A percentile compares a stretch with the other conserved stretches of the same genome.
phyloP scores from a whole-genome alignment of 768 basidiomycete genomes.

The Tulasnella sp. region DNA sequence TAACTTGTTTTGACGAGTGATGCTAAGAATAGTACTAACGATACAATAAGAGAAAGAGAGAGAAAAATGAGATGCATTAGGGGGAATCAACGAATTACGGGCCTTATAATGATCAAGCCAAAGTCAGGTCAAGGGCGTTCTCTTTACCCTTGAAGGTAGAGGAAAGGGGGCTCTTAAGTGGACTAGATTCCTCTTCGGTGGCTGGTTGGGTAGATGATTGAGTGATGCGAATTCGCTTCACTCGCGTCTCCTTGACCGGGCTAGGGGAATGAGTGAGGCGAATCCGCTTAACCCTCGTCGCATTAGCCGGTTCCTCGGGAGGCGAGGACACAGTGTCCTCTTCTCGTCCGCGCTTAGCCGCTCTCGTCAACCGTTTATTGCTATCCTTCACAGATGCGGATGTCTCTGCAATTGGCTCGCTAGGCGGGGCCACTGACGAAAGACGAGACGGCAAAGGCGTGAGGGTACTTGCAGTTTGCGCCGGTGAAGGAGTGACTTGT shows the following conservation, averaged over 20 bases:
- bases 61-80: neutral
- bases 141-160: neutral
- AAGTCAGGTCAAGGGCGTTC: neutral
- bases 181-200: neutral
- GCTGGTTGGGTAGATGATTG: neutral
- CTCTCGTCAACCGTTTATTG: neutral
- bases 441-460: neutral
- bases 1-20: neutral
- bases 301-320: neutral
- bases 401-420: neutral
- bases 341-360: neutral
- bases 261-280: too few species aligned
- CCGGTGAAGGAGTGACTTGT: neutral
- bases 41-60: neutral
- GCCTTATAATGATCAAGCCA: neutral
- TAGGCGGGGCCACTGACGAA: neutral
- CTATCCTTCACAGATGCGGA: neutral
- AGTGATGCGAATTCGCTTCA: neutral
- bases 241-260: neutral
- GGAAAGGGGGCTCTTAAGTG: neutral
- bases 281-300: neutral
- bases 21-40: neutral
- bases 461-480: neutral
- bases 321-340: neutral
- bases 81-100: neutral